These are phyloP conservation scores for Populus tremula DNA, from an alignment of 345 rosid species.

Conservation along the genomic window DNA sequence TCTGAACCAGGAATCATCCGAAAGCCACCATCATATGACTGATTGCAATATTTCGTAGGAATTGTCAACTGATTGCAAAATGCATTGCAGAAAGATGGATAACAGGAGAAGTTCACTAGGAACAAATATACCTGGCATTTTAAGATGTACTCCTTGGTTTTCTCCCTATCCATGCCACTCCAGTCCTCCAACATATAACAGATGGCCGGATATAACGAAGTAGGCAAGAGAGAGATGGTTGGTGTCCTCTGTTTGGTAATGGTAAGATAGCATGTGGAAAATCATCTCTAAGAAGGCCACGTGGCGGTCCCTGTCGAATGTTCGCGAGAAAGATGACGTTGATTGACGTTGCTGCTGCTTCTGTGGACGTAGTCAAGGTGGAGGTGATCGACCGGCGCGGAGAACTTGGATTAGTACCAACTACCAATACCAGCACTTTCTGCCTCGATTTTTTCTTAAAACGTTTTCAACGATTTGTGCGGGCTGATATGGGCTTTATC, in stretches of 20 bases:
- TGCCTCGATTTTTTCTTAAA: not conserved
- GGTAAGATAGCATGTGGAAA: conserved; percentile 65
- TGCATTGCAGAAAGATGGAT: conserved; percentile 2
- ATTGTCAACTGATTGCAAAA: conserved; percentile 9
- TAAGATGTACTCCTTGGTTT: conserved; percentile 66
- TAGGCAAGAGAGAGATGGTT: conserved; percentile 82
- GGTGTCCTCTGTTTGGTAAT: conserved; percentile 82
- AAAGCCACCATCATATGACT: conserved; percentile 99
- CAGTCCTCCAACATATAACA: conserved; percentile 74
- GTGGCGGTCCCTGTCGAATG: conserved; percentile 61
- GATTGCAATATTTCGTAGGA: conserved; percentile 11
- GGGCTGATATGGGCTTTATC: not conserved
- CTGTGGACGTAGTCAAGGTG: not conserved
- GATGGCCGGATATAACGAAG: conserved; percentile 80
- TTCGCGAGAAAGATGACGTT: conserved; percentile 14
- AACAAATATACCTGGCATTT: conserved; percentile 65
- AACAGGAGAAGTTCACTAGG: not conserved
- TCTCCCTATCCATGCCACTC: conserved; percentile 86
- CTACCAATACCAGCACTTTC: not conserved
- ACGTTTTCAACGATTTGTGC: not conserved
- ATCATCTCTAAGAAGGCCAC: conserved; percentile 64
- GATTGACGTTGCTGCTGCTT: not conserved
- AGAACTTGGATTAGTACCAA: too few species aligned
- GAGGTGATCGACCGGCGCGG: too few species aligned
- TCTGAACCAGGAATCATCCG: conserved; percentile 89